A percentile compares a stretch with the other conserved stretches of the same genome.
Conservation (phyloP, 176 grass and related monocot genomes). For the Melocanna baccifera region DNA sequence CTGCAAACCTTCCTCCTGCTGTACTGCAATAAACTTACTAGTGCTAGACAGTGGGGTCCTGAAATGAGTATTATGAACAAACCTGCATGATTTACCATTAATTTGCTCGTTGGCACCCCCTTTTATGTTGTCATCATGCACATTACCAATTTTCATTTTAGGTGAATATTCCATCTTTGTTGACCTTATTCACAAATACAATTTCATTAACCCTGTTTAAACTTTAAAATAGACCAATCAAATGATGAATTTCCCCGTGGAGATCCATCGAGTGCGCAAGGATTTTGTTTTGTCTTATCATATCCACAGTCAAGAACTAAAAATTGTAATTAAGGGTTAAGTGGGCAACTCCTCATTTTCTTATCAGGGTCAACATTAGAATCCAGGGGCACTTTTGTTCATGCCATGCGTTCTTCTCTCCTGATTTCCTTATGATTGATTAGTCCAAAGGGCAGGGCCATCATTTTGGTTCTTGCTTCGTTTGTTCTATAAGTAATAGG, state of each 20-base stretch:
- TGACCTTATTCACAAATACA: conserved; percentile 23
- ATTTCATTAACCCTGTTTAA: neutral
- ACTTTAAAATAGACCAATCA: neutral
- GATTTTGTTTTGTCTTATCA: conserved; percentile 18
- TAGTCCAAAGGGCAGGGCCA: neutral
- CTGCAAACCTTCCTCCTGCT: neutral
- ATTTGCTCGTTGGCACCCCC: neutral
- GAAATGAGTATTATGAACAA: neutral
- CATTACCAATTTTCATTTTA: neutral
- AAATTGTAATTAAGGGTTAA: conserved; percentile 15
- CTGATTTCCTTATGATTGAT: neutral
- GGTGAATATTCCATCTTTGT: conserved; percentile 33
- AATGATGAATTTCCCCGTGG: neutral
- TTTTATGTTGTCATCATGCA: neutral
- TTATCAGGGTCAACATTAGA: conserved; percentile 42
- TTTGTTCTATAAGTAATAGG: neutral
- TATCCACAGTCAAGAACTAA: neutral
- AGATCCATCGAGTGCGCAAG: conserved; percentile 9
- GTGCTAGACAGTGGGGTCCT: neutral
- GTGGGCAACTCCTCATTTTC: conserved; percentile 17
- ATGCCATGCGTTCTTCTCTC: conserved; percentile 23
- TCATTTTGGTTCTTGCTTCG: conserved; percentile 13
- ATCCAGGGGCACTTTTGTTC: conserved; percentile 35
- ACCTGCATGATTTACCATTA: conserved; percentile 23
- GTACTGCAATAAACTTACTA: neutral